Base-by-base conservation (phyloP, 768 basidiomycete genomes). In the Psilocybe azurescens region DNA sequence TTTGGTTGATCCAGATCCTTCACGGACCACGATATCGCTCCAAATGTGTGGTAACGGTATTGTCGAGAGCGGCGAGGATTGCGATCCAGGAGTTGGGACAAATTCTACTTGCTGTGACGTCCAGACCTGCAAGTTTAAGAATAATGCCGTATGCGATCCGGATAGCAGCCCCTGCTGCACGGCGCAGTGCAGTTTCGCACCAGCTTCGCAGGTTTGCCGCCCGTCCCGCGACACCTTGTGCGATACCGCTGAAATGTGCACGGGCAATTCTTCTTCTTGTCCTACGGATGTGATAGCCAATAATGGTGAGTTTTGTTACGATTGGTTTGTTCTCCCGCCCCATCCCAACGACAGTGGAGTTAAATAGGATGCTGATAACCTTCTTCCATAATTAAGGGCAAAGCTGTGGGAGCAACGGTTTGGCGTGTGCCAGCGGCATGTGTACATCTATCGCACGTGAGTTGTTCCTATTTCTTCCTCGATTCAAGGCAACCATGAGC, bases 31-130 rank as follows among this genome's bases (percentile, higher is more conserved):
- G 6, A 85, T 91, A 65, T 83, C 87, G 3, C 78, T 91, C 18
- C 81, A 90, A 66, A 89, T 89, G 88, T 91, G 89, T 69, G 90
- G 91, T 29, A 93, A 94, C 73, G 92, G 92, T 53, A 93, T 94
- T 63, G 87, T 92, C 55, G 91, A 93, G 71, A 72, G 68, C 0
- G 94, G 92, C 32, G 94, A 97, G 77, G 90, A 95, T 41, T 95
- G 94, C 72, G 94, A 97, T 74, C 93, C 94, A 0, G 91, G 91
- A 32, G 67, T 72, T 38, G 88, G 86, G 56, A 70, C 79, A 10
- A 77, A 78, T 47, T 87, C 87, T 4, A 75, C 82, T 2, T 95
- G 94, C 77, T 95, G 94, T 78, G 86, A 95, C 74, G 65, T 84
- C 3, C 67, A 77, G 20, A 89, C 88, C 9, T 94, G 91, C 80